A percentile compares a stretch with the other conserved stretches of the same genome.
Conservation (phyloP, 768 basidiomycete species). For the Lepiota brunneoincarnata region DNA sequence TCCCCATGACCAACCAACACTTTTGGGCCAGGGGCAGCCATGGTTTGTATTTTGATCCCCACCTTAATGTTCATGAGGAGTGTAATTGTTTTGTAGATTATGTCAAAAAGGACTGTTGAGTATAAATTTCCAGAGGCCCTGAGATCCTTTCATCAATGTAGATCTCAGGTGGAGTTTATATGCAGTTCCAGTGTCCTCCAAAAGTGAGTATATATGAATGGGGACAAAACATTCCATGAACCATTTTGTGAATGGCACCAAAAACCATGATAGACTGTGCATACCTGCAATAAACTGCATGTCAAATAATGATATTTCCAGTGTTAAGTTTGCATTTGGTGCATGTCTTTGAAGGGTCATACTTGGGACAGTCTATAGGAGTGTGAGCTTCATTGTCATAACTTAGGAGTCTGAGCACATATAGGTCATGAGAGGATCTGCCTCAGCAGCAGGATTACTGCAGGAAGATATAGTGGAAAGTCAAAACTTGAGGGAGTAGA, state of each 20-base stretch:
- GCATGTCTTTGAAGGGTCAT: slow-evolving; percentile 64
- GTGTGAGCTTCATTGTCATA: slow-evolving; percentile 4
- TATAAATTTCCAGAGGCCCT: slow-evolving; percentile 71
- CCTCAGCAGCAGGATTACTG: slow-evolving; percentile 59
- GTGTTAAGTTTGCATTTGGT: slow-evolving; percentile 67
- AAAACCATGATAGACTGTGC: slow-evolving; percentile 16
- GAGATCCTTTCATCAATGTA: slow-evolving; percentile 45
- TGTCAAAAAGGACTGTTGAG: slow-evolving; percentile 69
- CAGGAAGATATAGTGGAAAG: slow-evolving; percentile 46
- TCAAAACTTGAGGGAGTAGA: background rate
- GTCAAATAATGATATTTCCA: slow-evolving; percentile 73
- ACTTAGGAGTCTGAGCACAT: slow-evolving; percentile 21
- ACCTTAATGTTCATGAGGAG: slow-evolving; percentile 27
- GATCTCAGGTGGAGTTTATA: slow-evolving; percentile 37
- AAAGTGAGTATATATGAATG: slow-evolving; percentile 61
- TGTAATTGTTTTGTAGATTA: slow-evolving; percentile 57
- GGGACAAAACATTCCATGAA: slow-evolving; percentile 56
- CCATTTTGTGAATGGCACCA: background rate
- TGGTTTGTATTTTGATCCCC: slow-evolving; percentile 53
- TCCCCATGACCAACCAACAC: slow-evolving; percentile 46
- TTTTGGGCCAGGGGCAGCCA: slow-evolving; percentile 36
- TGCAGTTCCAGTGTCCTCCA: slow-evolving; percentile 60
- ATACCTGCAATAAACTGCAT: slow-evolving; percentile 85
- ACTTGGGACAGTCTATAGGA: slow-evolving; percentile 56
- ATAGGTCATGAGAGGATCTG: slow-evolving; percentile 69